phyloP scores from a whole-genome alignment of 2,329 filamentous ascomycete genomes.

The Seiridium unicorne region DNA sequence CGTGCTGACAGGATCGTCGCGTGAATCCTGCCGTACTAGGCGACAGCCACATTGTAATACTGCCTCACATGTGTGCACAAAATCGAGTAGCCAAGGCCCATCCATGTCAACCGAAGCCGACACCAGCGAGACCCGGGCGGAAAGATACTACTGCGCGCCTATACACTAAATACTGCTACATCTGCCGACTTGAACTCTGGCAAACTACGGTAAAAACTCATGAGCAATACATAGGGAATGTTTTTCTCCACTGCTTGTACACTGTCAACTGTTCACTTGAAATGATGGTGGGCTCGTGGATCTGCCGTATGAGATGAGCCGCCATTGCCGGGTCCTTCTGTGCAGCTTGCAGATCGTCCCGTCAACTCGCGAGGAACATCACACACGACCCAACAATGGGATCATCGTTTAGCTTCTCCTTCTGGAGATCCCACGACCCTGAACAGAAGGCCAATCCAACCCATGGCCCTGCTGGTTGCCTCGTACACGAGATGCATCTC shows the following conservation, averaged over 20 bases:
- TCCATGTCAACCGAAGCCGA: too few relatives aligned
- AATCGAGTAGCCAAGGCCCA: background rate
- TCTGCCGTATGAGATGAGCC: conserved; percentile 22
- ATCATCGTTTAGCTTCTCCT: background rate
- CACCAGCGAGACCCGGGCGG: too few relatives aligned
- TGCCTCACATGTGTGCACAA: background rate
- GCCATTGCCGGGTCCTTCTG: conserved; percentile 18
- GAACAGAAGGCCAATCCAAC: background rate
- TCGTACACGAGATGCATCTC: background rate
- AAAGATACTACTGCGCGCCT: too few relatives aligned
- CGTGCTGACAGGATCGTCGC: conserved; percentile 5
- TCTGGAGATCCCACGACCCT: background rate
- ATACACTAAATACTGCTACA: background rate
- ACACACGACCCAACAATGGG: conserved; percentile 10
- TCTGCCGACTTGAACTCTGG: background rate
- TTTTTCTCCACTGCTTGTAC: background rate
- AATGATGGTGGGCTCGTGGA: background rate
- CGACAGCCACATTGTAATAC: background rate
- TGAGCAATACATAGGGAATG: too few relatives aligned
- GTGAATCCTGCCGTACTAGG: background rate
- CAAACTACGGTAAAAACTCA: too few relatives aligned
- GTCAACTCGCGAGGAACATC: conserved; percentile 14
- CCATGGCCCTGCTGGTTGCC: background rate
- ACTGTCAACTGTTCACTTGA: background rate
- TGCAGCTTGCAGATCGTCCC: conserved; percentile 18